Evolutionary conservation across 2,329 filamentous ascomycete species (phyloP).

Genomic region (Microcyclospora tardicrescens): DNA sequence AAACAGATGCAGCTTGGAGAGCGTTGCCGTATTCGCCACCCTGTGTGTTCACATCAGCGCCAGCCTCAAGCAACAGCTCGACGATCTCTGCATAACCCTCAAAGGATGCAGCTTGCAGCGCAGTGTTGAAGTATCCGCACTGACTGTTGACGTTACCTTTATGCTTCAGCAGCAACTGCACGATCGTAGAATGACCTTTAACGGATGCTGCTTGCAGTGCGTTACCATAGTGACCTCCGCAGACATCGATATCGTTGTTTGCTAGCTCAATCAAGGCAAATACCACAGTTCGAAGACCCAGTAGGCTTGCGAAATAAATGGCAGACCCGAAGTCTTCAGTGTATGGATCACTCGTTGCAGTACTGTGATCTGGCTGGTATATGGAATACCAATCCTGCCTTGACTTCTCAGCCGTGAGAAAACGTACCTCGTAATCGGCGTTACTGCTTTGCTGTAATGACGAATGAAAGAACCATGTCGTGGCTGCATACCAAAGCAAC

Average conservation of each 20-base stretch:
- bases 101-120: not conserved
- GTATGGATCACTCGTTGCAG: too few species aligned
- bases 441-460: slow-evolving; percentile 2
- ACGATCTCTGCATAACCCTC: slow-evolving; percentile 3
- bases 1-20: slow-evolving; percentile 7
- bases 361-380: slow-evolving; percentile 2
- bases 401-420: slow-evolving; percentile 1
- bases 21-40: slow-evolving; percentile 9
- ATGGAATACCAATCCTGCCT: slow-evolving; percentile 5
- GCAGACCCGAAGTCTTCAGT: not conserved
- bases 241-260: slow-evolving; percentile 5
- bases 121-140: not conserved
- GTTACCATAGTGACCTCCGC: slow-evolving; percentile 4
- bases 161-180: not conserved
- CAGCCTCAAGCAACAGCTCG: slow-evolving; percentile 9
- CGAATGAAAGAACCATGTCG: slow-evolving; percentile 7
- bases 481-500: slow-evolving; percentile 7
- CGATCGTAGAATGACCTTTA: not conserved
- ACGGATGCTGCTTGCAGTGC: slow-evolving; percentile 9
- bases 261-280: slow-evolving; percentile 6
- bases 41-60: slow-evolving; percentile 9
- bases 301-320: slow-evolving; percentile 3
- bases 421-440: slow-evolving; percentile 1
- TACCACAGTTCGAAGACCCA: slow-evolving; percentile 1
- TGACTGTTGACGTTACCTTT: not conserved